Evolutionary conservation across 192 early-diverging fungal species (phyloP).

Genomic region (Chytriomyces sp.): DNA sequence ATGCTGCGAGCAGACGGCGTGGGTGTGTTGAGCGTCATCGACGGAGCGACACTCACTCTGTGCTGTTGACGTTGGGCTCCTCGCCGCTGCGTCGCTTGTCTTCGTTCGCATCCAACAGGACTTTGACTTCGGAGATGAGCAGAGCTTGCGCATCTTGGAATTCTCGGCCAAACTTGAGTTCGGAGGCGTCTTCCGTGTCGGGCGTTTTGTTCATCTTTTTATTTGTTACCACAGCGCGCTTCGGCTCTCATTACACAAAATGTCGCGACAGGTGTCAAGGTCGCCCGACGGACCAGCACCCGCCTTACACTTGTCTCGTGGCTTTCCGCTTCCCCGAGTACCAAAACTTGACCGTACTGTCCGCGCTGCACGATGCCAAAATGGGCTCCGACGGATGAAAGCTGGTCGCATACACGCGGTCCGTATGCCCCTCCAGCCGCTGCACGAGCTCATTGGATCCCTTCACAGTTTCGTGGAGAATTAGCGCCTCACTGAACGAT

Average conservation of each 20-base stretch:
- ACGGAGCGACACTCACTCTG: not conserved
- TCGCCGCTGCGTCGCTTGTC: slow-evolving; percentile 11
- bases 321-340: slow-evolving; percentile 35
- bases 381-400: slow-evolving; percentile 89
- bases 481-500: not conserved
- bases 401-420: slow-evolving; percentile 88
- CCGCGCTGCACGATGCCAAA: slow-evolving; percentile 81
- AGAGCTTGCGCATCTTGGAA: slow-evolving; percentile 50
- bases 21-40: not conserved
- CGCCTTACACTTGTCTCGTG: not conserved
- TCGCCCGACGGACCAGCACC: too few species aligned
- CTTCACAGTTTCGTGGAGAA: not conserved
- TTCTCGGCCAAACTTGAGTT: slow-evolving; percentile 61
- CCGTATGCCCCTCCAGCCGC: slow-evolving; percentile 87
- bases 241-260: too few species aligned
- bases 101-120: slow-evolving; percentile 44
- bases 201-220: slow-evolving; percentile 12
- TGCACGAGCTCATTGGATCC: slow-evolving; percentile 58
- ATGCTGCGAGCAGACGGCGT: slow-evolving; percentile 55
- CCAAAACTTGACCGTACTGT: slow-evolving; percentile 82
- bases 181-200: slow-evolving; percentile 67
- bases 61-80: slow-evolving; percentile 25
- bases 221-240: too few species aligned
- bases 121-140: slow-evolving; percentile 53
- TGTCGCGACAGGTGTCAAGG: too few species aligned